These are phyloP conservation scores for Diaporthe sp. DNA, from an alignment of 2,329 filamentous ascomycete genomes.

Conservation along the genomic window DNA sequence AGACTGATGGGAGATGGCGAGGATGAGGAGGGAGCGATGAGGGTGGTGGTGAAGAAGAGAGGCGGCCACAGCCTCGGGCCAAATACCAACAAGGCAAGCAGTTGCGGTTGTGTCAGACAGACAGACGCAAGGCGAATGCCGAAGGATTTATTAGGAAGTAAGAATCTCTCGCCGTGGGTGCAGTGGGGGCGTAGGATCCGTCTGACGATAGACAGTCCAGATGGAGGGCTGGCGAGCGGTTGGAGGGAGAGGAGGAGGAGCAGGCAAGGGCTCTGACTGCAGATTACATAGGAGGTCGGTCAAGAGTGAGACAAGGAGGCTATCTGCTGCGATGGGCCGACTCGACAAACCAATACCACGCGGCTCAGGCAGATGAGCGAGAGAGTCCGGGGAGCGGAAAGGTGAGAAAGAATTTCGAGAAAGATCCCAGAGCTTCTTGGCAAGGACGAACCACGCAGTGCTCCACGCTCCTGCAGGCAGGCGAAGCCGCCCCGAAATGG, in stretches of 20 bases:
- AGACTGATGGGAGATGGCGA: neutral
- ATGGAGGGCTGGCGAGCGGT: neutral
- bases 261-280: neutral
- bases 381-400: conserved; percentile 21
- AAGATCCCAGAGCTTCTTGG: conserved; percentile 27
- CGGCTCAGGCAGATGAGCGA: conserved; percentile 3
- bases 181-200: conserved; percentile 15
- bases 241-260: neutral
- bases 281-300: conserved; percentile 22
- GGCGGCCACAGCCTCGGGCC: neutral
- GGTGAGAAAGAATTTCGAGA: conserved; percentile 31
- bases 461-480: conserved; percentile 26
- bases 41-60: neutral
- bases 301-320: conserved; percentile 16
- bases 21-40: neutral
- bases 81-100: neutral
- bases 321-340: conserved; percentile 18
- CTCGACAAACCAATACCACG: neutral
- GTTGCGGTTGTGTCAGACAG: neutral
- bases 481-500: conserved; percentile 29
- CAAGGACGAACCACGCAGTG: conserved; percentile 25
- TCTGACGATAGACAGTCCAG: conserved; percentile 12
- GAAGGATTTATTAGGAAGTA: neutral
- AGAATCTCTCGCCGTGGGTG: neutral
- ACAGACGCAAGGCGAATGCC: neutral